Base-by-base conservation (phyloP, 257 asterid genomes). In the Lavandula angustifolia region DNA sequence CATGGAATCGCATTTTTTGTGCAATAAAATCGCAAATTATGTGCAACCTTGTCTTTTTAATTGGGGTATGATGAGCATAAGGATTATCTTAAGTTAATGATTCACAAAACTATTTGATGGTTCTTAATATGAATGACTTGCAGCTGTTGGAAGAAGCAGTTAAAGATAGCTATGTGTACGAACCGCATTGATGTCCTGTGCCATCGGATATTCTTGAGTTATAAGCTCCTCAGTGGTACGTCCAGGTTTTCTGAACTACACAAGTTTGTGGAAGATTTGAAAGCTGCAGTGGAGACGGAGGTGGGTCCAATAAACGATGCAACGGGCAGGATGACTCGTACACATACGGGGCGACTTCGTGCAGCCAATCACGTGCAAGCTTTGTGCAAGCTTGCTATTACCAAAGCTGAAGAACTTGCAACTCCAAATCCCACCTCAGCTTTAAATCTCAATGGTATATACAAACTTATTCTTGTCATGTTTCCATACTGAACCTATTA, bases 101-200 rank as follows among this genome's bases (percentile, higher is more conserved):
- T 35, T 35, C 5, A 35, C 5, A 4, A 7, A 35, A 35, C 40
- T 35, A 4, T 35, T 35, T 7, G 5, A 7, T 8, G 10, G 7
- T 38, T 5, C 10, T 38, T 5, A 38, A 6, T 9, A 50, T 22
- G 2, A 33, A 2, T 13, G 5, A 6, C 13, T n/a, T 3, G 14
- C 85, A 90, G 97, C 67, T 85, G 71, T 71, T 90, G 94, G 97
- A 85, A 85, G 85, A 87, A 87, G 75, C 97, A 87, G 79, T 74
- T 87, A 66, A 65, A 51, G 48, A 75, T 82, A 40, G 97, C 96
- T 6, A 90, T 80, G 81, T 95, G 87, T 64, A 95, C 96, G 41
- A 88, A 90, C 12, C 85, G 92, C 54, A 90, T 90, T 18, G 95
- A 90, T 57, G 75, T 73, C 14, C 92, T 90, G 22, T 87, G 94